Base-by-base conservation (phyloP, 2,329 filamentous ascomycete genomes). In the Diplocarpon mali region DNA sequence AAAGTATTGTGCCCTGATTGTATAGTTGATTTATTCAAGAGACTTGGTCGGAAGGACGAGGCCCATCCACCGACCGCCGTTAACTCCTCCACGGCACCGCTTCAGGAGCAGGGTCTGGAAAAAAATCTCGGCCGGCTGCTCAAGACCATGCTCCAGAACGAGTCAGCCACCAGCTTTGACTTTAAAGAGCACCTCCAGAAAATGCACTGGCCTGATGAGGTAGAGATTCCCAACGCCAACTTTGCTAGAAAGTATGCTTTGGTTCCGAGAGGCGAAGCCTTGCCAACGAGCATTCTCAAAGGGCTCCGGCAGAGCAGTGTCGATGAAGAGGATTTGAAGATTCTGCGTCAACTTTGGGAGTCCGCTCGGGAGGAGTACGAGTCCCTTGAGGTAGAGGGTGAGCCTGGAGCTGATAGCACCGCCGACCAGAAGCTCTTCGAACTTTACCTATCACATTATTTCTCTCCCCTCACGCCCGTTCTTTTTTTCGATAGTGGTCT, bases 401-500 rank as follows among this genome's bases (percentile, higher is more conserved):
- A 41, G 16, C 13, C 4, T 5, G 8, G 24, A 14, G 15, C 2
- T 24, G 30, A 32, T n/a, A 24, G 15, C n/a, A 9, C 5, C 10
- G 39, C 13, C 14, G 30, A 31, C 30, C 30, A 32, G 30, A 31
- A 20, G 12, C n/a, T 34, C 3, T 41, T 41, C 24, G 27, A 34
- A 30, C 24, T 32, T 13, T 47, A 44, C 29, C 16, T 41, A 14
- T 29, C 32, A 16, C 20, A 41, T 37, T 39, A 47, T 45, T 61
- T 61, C 3, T 67, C 66, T 2, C 68, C 68, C 0, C 67, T 70
- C 20, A 70, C 67, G 1, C 66, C 68, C 11, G 64, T 69, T 42
- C 60, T 70, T 16, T 67, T 67, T 40, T 68, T 67, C 37, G 68
- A 70, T 47, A 64, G 67, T 14, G 66, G 67, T 1, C 57, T 69